These are phyloP conservation scores for Monosporascus sp. DNA, from an alignment of 2,329 filamentous ascomycete genomes.

Conservation along the genomic window DNA sequence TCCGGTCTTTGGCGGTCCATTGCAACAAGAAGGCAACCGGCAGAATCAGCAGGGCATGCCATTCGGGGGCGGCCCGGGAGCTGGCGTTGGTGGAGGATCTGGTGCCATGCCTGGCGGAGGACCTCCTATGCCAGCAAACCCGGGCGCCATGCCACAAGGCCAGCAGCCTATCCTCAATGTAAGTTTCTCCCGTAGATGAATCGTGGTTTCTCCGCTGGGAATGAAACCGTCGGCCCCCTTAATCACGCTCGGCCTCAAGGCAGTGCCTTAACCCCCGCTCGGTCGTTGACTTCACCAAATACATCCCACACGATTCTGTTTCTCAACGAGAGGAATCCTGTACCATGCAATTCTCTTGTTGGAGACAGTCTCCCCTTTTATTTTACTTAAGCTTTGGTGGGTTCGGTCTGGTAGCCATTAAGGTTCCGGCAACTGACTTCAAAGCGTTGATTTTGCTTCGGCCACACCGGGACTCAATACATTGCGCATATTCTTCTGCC, in stretches of 20 bases:
- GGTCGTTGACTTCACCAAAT: too few species aligned
- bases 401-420: too few species aligned
- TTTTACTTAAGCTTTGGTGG: neutral
- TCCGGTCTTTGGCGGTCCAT: conserved; percentile 64
- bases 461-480: too few species aligned
- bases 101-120: conserved; percentile 32
- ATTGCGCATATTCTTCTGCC: too few species aligned
- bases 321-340: too few species aligned
- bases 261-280: neutral
- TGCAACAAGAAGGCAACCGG: conserved; percentile 53
- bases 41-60: conserved; percentile 61
- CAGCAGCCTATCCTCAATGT: conserved; percentile 80
- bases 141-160: conserved; percentile 62
- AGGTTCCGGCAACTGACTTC: too few species aligned
- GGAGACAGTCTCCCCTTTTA: neutral
- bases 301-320: too few species aligned
- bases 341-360: neutral
- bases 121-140: conserved; percentile 29
- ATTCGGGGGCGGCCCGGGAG: conserved; percentile 47
- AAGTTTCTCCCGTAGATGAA: conserved; percentile 25
- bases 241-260: neutral
- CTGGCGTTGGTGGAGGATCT: conserved; percentile 41
- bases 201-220: too few species aligned
- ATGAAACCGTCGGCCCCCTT: neutral
- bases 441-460: neutral